phyloP scores from a whole-genome alignment of 2,329 filamentous ascomycete genomes.

The Aquanectria penicillioides region DNA sequence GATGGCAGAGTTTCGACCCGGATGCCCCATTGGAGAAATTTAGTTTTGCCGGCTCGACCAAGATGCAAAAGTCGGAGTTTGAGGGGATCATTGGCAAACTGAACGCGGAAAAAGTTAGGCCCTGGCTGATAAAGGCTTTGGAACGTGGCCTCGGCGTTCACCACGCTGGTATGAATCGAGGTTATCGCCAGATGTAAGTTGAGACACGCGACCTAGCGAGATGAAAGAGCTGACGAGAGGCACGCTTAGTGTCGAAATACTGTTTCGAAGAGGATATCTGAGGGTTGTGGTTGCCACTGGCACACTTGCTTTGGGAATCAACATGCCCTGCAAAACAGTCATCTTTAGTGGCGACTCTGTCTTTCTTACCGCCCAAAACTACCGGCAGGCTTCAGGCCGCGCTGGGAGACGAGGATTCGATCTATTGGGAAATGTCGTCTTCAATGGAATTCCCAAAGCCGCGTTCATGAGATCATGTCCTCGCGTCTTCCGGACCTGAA shows the following conservation, averaged over 20 bases:
- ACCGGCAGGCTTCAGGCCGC: slow-evolving; percentile 79
- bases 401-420: slow-evolving; percentile 85
- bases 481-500: slow-evolving; percentile 78
- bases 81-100: slow-evolving; percentile 56
- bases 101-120: slow-evolving; percentile 56
- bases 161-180: slow-evolving; percentile 81
- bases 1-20: slow-evolving; percentile 74
- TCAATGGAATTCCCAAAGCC: slow-evolving; percentile 71
- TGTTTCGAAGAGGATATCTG: slow-evolving; percentile 78
- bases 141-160: slow-evolving; percentile 78
- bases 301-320: slow-evolving; percentile 81
- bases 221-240: slow-evolving; percentile 13
- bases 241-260: slow-evolving; percentile 74
- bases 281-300: slow-evolving; percentile 79
- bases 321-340: slow-evolving; percentile 86
- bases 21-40: slow-evolving; percentile 70
- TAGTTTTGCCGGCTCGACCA: slow-evolving; percentile 72
- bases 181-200: slow-evolving; percentile 73
- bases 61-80: slow-evolving; percentile 67
- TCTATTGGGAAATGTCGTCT: slow-evolving; percentile 82
- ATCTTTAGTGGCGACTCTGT: slow-evolving; percentile 80
- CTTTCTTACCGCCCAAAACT: slow-evolving; percentile 79
- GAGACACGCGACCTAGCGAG: not conserved
- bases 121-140: slow-evolving; percentile 68
- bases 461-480: slow-evolving; percentile 75